Conservation (phyloP, 2,329 filamentous ascomycete genomes). For the Ophioceras dolichostomum region DNA sequence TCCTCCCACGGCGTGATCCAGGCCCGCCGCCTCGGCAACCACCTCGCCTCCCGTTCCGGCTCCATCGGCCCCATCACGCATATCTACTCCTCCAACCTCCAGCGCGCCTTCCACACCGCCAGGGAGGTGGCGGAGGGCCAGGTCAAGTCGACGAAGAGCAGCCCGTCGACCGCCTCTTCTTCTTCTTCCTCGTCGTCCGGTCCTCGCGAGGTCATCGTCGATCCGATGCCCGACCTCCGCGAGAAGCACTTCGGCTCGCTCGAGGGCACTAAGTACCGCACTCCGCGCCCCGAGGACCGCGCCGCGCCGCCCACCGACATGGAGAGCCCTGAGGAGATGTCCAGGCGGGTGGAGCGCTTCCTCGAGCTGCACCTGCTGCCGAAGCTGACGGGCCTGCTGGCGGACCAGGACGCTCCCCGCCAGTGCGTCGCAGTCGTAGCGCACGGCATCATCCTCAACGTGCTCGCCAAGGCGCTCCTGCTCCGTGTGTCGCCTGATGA, state of each 20-base stretch:
- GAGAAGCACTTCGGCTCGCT: conserved; percentile 65
- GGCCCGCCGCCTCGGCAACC: conserved; percentile 54
- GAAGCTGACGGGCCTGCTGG: conserved; percentile 40
- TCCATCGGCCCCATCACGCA: conserved; percentile 32
- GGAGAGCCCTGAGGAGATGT: conserved; percentile 60
- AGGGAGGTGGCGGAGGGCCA: conserved; percentile 50
- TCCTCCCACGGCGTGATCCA: conserved; percentile 76
- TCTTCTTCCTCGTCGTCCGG: background rate
- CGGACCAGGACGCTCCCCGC: conserved; percentile 8
- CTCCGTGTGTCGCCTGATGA: conserved; percentile 30
- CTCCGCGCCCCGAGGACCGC: conserved; percentile 1
- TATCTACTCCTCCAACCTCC: conserved; percentile 68
- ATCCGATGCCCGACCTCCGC: conserved; percentile 38
- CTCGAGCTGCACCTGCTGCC: conserved; percentile 51
- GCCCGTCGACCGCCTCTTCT: background rate
- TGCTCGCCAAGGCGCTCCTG: conserved; percentile 53
- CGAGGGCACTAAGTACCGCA: conserved; percentile 39
- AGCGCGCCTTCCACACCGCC: conserved; percentile 62
- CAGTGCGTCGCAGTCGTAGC: conserved; percentile 56
- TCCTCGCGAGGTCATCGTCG: conserved; percentile 16
- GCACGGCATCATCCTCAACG: conserved; percentile 69
- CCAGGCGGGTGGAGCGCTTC: conserved; percentile 50
- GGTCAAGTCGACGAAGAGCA: conserved; percentile 5
- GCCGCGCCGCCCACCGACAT: conserved; percentile 31
- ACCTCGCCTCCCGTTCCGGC: conserved; percentile 32